Percentiles rank a stretch among this genome's conserved stretches.
Evolutionary conservation across 2,329 filamentous ascomycete species (phyloP).

Genomic region (Capronia epimyces): DNA sequence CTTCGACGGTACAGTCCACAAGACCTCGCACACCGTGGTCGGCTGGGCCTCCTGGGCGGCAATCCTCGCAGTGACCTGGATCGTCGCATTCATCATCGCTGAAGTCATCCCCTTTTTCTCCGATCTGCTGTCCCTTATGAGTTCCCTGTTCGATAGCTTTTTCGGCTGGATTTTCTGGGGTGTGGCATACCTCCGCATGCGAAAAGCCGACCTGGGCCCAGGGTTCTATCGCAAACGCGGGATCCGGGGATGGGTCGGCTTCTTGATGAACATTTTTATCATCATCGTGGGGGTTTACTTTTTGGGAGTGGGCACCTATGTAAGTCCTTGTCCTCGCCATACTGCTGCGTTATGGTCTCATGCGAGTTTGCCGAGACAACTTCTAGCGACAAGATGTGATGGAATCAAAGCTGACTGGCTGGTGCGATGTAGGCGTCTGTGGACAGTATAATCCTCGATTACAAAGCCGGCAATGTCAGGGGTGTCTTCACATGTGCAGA

Average conservation of each 20-base stretch:
- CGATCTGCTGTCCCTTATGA: slow-evolving; percentile 55
- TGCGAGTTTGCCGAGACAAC: not conserved
- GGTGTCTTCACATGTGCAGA: slow-evolving; percentile 68
- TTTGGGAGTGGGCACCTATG: slow-evolving; percentile 73
- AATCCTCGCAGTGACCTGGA: slow-evolving; percentile 67
- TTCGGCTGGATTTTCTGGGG: slow-evolving; percentile 82
- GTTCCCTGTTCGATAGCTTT: slow-evolving; percentile 74
- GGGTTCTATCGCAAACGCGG: slow-evolving; percentile 40
- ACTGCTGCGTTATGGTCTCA: not conserved
- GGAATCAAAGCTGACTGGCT: not conserved
- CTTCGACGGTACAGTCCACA: slow-evolving; percentile 73
- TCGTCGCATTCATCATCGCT: slow-evolving; percentile 86
- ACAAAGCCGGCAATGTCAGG: slow-evolving; percentile 58
- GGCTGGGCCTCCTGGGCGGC: slow-evolving; percentile 75
- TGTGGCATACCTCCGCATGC: slow-evolving; percentile 43
- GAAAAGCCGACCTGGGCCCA: slow-evolving; percentile 38
- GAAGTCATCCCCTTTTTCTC: slow-evolving; percentile 93
- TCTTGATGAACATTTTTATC: slow-evolving; percentile 62
- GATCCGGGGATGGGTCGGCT: slow-evolving; percentile 40
- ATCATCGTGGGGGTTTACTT: slow-evolving; percentile 75
- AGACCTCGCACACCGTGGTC: slow-evolving; percentile 70
- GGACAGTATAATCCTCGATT: slow-evolving; percentile 58
- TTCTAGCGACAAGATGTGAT: no score
- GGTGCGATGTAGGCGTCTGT: slow-evolving; percentile 36
- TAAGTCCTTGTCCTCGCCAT: slow-evolving; percentile 30